Percentiles rank a stretch among this genome's conserved stretches.
phyloP scores from a whole-genome alignment of 1,284 basidiomycete species.

The Mrakiaceae sp. region DNA sequence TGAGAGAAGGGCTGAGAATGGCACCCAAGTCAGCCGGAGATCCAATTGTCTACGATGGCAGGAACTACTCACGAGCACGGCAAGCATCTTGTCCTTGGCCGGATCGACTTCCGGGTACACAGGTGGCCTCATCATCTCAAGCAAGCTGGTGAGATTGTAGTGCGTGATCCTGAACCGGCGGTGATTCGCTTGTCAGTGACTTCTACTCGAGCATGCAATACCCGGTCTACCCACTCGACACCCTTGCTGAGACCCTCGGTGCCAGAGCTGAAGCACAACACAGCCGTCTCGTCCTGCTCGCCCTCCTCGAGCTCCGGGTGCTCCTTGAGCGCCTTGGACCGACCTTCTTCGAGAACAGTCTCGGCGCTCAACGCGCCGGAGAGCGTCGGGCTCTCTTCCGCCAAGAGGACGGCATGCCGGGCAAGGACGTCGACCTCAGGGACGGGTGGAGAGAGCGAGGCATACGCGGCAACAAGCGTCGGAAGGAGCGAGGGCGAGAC shows the following conservation, averaged over 20 bases:
- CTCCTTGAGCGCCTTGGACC: slow-evolving; percentile 11
- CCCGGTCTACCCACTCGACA: slow-evolving; percentile 24
- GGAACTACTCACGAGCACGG: slow-evolving; percentile 35
- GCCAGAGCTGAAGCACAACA: slow-evolving; percentile 56
- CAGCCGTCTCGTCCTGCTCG: slow-evolving; percentile 40
- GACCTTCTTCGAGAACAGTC: slow-evolving; percentile 12
- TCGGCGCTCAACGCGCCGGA: slow-evolving; percentile 19
- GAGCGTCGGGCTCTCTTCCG: slow-evolving; percentile 18
- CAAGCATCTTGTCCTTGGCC: slow-evolving; percentile 44
- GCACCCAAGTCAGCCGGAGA: neutral
- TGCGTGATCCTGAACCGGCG: slow-evolving; percentile 47
- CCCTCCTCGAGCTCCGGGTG: slow-evolving; percentile 13
- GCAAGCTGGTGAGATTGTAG: slow-evolving; percentile 44
- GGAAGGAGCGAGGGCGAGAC: slow-evolving; percentile 44
- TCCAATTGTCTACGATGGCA: neutral
- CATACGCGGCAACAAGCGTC: slow-evolving; percentile 22
- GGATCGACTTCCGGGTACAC: slow-evolving; percentile 36
- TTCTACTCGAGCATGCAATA: neutral
- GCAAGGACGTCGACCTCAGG: slow-evolving; percentile 11
- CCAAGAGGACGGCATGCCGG: slow-evolving; percentile 26
- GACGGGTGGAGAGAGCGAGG: slow-evolving; percentile 16
- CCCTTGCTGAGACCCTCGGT: slow-evolving; percentile 39
- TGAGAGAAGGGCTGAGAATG: slow-evolving; percentile 38
- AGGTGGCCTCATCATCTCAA: slow-evolving; percentile 37
- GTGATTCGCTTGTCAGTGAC: neutral